Conservation (phyloP, 768 basidiomycete species). For the Lactarius vividus region DNA sequence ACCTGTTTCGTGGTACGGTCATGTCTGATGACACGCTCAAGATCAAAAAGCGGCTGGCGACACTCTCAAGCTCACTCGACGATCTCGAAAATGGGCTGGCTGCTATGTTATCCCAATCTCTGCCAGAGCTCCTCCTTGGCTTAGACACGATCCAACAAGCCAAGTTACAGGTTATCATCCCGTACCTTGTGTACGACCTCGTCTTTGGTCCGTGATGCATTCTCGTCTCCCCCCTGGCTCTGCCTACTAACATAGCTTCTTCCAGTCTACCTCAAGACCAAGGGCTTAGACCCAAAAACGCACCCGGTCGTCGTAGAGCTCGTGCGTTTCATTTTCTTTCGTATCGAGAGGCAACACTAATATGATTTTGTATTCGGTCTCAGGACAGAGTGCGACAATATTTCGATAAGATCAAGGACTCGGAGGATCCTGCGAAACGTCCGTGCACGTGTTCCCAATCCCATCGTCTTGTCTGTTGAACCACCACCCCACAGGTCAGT, state of each 20-base stretch:
- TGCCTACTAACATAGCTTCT: neutral
- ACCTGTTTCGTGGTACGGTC: neutral
- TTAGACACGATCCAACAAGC: conserved; percentile 78
- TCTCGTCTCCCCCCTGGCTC: conserved; percentile 2
- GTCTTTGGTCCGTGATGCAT: conserved; percentile 63
- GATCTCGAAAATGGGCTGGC: conserved; percentile 66
- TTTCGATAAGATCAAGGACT: conserved; percentile 76
- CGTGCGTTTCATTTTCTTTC: conserved; percentile 36
- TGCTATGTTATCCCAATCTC: conserved; percentile 62
- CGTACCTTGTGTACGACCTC: conserved; percentile 83
- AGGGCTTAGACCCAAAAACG: conserved; percentile 74
- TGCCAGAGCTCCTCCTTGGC: conserved; percentile 61
- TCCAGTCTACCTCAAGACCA: conserved; percentile 76
- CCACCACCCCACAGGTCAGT: conserved; percentile 35
- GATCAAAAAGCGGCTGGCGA: conserved; percentile 42
- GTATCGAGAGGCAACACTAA: neutral
- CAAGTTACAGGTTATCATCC: conserved; percentile 72
- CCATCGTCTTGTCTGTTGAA: neutral
- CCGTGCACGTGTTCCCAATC: conserved; percentile 27
- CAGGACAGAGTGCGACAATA: conserved; percentile 77
- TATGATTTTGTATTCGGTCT: neutral
- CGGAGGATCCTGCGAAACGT: conserved; percentile 67
- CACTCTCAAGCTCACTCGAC: conserved; percentile 57
- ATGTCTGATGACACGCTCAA: conserved; percentile 41
- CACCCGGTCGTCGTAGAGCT: conserved; percentile 78